phyloP scores from a whole-genome alignment of 495 filamentous ascomycete genomes.

The Lentithecium fluviatile region DNA sequence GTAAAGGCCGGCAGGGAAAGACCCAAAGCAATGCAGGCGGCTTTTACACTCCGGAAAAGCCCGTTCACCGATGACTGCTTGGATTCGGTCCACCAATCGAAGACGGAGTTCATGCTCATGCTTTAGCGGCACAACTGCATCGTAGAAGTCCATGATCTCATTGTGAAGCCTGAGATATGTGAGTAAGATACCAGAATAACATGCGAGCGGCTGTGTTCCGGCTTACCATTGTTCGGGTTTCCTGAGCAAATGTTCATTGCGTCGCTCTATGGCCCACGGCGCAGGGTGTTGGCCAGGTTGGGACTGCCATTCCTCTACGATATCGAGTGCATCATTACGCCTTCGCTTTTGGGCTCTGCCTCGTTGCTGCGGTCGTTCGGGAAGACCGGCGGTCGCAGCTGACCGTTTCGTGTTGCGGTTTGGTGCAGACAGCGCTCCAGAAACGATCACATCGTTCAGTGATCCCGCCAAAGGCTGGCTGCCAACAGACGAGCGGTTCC shows the following conservation, averaged over 20 bases:
- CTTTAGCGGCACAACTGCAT: constrained; percentile 70
- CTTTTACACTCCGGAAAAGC: constrained; percentile 41
- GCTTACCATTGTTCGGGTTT: constrained; percentile 22
- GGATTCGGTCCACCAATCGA: constrained; percentile 66
- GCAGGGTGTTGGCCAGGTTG: constrained; percentile 47
- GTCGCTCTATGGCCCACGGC: constrained; percentile 45
- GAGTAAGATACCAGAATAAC: background rate
- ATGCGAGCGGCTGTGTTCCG: background rate
- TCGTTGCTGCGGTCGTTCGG: constrained; percentile 23
- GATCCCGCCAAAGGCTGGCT: background rate
- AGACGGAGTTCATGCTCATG: constrained; percentile 74
- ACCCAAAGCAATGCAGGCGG: constrained; percentile 75
- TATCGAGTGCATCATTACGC: constrained; percentile 53
- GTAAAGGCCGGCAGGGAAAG: constrained; percentile 86
- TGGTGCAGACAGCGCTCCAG: constrained; percentile 4
- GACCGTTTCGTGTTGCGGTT: background rate
- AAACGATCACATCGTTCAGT: constrained; percentile 8
- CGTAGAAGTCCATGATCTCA: constrained; percentile 84
- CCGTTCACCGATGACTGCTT: constrained; percentile 51
- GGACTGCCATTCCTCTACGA: constrained; percentile 60
- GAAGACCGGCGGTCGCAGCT: background rate
- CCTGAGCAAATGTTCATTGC: background rate
- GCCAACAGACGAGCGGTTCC: background rate
- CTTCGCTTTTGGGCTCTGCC: constrained; percentile 63
- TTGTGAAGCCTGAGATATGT: constrained; percentile 62